Base-by-base conservation (phyloP, 495 filamentous ascomycete genomes). In the Neurospora sp. region DNA sequence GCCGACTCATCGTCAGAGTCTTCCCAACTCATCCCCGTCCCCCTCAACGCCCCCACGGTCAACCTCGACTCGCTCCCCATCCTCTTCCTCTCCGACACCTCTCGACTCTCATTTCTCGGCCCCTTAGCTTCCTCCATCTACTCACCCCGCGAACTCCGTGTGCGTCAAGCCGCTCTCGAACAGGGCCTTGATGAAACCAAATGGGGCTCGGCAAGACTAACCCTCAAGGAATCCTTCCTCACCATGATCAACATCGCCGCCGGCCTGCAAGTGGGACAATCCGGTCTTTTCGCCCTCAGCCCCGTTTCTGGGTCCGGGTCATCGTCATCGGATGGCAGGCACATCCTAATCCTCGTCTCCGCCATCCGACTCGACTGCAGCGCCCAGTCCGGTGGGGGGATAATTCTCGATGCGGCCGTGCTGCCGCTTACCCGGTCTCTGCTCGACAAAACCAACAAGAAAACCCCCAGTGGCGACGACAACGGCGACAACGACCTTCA, bases 211-310 rank as follows among this genome's bases (percentile, higher is more conserved):
- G 40, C 79, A 41, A 82, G 85, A 6, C 70, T 82, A 38, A 80
- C 83, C 70, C 82, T 87, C 73, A 88, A 88, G 72, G 82, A 86
- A 48, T 82, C 85, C 0, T 71, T 88, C 31, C 83, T 82, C 61
- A 78, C 76, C 65, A 77, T 88, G 37, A 83, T 87, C 76, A 81
- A 81, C 77, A 48, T 82, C 42, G 77, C 82, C 12, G 80, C 83
- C 11, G 84, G 86, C 40, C 71, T 83, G 31, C 79, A 83, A 22
- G 81, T 79, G 22, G 77, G 76, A 0, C 72, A 81, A 35, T 79
- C 78, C 2, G 74, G 79, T 1, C 53, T 85, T 2, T 85, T 85
- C 39, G 80, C 74, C 1, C 74, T 88, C 14, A 65, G 77, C 20
- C 71, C 81, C 71, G 74, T 76, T 3, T 39, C 18, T 10, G 42